phyloP scores from a whole-genome alignment of 768 basidiomycete genomes.

The Sarcomyxa edulis region DNA sequence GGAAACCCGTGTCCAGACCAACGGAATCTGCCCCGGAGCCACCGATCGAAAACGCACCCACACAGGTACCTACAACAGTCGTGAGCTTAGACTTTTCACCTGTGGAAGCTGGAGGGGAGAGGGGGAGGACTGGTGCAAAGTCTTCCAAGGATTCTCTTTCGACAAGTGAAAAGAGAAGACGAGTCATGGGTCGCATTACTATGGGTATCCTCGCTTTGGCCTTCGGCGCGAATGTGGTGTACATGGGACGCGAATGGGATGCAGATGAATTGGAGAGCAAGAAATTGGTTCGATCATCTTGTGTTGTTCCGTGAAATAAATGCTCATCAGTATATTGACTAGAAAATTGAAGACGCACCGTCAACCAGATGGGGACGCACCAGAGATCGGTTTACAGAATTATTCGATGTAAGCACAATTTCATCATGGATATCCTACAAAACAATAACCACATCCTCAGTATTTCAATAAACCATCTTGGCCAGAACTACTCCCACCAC shows the following conservation, averaged over 20 bases:
- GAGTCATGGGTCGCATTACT: constrained; percentile 48
- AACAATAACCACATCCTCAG: constrained; percentile 30
- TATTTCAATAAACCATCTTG: constrained; percentile 92
- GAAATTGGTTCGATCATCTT: constrained; percentile 45
- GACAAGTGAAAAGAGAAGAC: constrained; percentile 68
- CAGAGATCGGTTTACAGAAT: constrained; percentile 50
- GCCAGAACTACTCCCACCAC: constrained; percentile 87
- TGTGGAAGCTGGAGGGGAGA: constrained; percentile 34
- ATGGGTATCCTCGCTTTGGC: constrained; percentile 51
- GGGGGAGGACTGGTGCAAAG: constrained; percentile 64
- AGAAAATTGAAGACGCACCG: constrained; percentile 58
- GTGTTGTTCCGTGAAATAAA: constrained; percentile 1
- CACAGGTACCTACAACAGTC: constrained; percentile 15
- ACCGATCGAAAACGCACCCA: constrained; percentile 10
- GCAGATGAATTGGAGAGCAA: constrained; percentile 61
- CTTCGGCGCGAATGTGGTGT: constrained; percentile 50
- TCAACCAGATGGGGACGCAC: constrained; percentile 63
- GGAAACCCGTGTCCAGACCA: too few species aligned
- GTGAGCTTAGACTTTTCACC: constrained; percentile 63
- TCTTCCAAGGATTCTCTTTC: constrained; percentile 77
- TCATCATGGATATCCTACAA: neutral
- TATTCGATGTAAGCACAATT: constrained; percentile 58
- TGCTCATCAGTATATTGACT: neutral
- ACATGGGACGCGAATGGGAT: constrained; percentile 78
- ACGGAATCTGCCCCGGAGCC: constrained; percentile 7